Evolutionary conservation across 2,329 filamentous ascomycete genomes (phyloP).

Genomic region (Ramularia endophylla): DNA sequence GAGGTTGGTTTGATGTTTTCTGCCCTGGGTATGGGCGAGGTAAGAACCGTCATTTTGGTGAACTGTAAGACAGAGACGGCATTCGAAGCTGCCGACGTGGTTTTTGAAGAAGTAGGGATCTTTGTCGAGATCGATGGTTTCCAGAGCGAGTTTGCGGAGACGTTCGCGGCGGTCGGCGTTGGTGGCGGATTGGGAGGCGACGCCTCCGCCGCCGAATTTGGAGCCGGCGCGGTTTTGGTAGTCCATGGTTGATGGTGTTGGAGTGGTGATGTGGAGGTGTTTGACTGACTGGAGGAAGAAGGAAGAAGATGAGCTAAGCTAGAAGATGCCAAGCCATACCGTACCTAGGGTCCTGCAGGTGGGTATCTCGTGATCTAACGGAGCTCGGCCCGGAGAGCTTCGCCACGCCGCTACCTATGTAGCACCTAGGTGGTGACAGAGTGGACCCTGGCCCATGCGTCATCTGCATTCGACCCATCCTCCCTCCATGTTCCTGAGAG

Average conservation of each 20-base stretch:
- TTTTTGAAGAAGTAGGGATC: constrained; percentile 99
- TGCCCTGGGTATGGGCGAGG: constrained; percentile 95
- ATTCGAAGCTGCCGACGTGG: constrained; percentile 97
- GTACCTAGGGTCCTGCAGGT: too few species aligned
- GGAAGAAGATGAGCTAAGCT: too few species aligned
- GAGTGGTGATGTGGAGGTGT: background rate
- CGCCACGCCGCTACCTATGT: too few species aligned
- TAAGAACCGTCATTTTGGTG: constrained; percentile 99
- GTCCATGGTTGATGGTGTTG: constrained; percentile 24
- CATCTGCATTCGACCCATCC: too few species aligned
- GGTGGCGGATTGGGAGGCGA: constrained; percentile 85
- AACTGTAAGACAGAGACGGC: constrained; percentile 90
- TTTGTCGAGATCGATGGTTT: constrained; percentile 98
- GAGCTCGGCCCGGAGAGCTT: too few species aligned
- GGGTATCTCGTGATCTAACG: too few species aligned
- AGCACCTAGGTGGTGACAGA: too few species aligned
- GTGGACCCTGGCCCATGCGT: too few species aligned
- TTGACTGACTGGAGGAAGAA: too few species aligned
- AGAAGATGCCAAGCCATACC: too few species aligned
- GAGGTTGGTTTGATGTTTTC: constrained; percentile 98
- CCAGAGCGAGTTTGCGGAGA: constrained; percentile 93
- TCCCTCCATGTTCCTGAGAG: background rate
- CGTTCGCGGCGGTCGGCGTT: constrained; percentile 97
- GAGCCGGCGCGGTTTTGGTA: constrained; percentile 85
- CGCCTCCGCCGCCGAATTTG: constrained; percentile 96